Base-by-base conservation (phyloP, 805 yeast species). In the Kazachstania bromeliacearum region DNA sequence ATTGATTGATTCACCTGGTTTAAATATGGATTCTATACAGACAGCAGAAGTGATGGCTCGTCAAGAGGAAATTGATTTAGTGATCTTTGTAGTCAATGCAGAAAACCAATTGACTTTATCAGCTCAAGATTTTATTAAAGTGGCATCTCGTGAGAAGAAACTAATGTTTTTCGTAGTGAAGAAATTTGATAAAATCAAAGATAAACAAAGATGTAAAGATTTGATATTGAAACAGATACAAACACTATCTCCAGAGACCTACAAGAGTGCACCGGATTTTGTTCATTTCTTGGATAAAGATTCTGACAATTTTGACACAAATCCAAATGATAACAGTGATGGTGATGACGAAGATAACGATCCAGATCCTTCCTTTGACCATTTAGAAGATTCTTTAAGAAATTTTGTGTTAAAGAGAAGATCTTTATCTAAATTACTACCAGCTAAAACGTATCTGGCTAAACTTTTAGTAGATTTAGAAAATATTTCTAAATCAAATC, bases 61-160 rank as follows among this genome's bases (percentile, higher is more conserved):
- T 41, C 97, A 92, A 63, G 97, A 92, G 52, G 98, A 92, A 53
- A 92, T 92, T 43, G 99, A 92, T 57, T 68, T 92, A 45, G 95
- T 92, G 3, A 89, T 92, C 1, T 94, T 92, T 64, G 97, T 94
- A 2, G 95, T 92, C 2, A 84, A 81, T 57, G 94, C 98, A 0
- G 97, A 88, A 52, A 94, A 92, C 51, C 96, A 92, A 54, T 82
- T 92, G 55, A 92, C 99, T 0, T 65, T 87, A 39, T 83, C 95
- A 0, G 97, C 96, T 0, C 80, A 85, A 46, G 99, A 92, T 52
- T 94, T 92, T 53, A 85, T 92, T 36, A 69, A 89, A 2, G 75
- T 84, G 26, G 94, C 96, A 1, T 87, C 96, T 1, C 77, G 79
- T 36, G 99, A 92, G 50, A 89, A 87, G 62, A 78, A 89, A 42